Base-by-base conservation (phyloP, 1,284 basidiomycete species). In the Boletus calvinii region DNA sequence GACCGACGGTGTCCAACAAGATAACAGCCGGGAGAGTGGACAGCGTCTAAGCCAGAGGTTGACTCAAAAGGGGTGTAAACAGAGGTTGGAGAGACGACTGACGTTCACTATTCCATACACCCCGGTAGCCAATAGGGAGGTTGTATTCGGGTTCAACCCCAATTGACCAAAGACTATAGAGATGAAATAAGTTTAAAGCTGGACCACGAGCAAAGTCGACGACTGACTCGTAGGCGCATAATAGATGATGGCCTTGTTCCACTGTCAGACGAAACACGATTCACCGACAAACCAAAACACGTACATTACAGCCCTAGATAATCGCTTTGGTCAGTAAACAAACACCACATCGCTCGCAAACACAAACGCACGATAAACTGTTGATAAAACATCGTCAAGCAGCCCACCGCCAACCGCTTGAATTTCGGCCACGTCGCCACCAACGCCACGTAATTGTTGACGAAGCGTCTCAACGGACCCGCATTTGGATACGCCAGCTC, bases 41-140 rank as follows among this genome's bases (percentile, higher is more conserved):
- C 26, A 68, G 22, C 29, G 43, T 60, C 66, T 70, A 47, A 26
- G 29, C 40, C 10, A 26, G 8, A 8, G n/a, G 30, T 46, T 36
- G 34, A 26, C 8, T 30, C 22, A 32, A 41, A 20, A 29, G n/a
- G 6, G 7, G 13, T 18, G 13, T 18, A n/a, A 26, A 17, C 3
- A 32, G 12, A 26, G n/a, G 26, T 42, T 10, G 31, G 13, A 41
- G 9, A 39, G 6, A 34, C 10, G 1, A 55, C 65, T 37, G 39
- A 69, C 66, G 24, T 71, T 70, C 18, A 68, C 67, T 39, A 68
- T 56, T 2, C 68, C 69, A 20, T 57, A 71, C 15, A 68, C 62
- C 18, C 66, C 66, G 1, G 69, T 70, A 22, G 69, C 66, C 10
- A 68, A 48, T 15, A 68, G 38, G 9, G 66, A 70, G 6, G 66